These are phyloP conservation scores for Wickerhamiella vanderwaltii DNA, from an alignment of 805 yeast species.

Conservation along the genomic window DNA sequence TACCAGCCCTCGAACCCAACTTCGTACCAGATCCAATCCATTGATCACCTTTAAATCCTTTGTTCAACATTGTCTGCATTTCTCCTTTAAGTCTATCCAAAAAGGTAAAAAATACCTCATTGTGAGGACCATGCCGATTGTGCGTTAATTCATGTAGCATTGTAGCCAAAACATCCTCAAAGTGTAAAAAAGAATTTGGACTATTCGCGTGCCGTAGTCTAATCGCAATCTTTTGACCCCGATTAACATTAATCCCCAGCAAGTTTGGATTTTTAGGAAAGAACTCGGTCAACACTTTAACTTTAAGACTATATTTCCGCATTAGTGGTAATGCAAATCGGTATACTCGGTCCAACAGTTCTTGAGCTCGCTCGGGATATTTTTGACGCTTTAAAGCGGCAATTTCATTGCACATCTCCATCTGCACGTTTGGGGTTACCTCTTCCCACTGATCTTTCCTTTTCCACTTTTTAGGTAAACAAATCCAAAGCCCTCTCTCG, in stretches of 20 bases:
- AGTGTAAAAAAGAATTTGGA: constrained; percentile 42
- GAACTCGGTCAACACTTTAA: constrained; percentile 64
- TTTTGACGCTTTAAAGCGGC: constrained; percentile 40
- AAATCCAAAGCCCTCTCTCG: too few relatives aligned
- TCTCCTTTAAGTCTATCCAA: constrained; percentile 49
- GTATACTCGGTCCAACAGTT: constrained; percentile 56
- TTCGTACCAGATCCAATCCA: constrained; percentile 37
- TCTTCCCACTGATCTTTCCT: too few relatives aligned
- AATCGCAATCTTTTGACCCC: constrained; percentile 59
- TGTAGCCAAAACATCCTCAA: constrained; percentile 59
- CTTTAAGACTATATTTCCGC: constrained; percentile 51
- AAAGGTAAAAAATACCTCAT: constrained; percentile 51
- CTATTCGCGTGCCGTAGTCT: constrained; percentile 53
- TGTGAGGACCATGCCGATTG: constrained; percentile 70
- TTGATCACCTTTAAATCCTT: constrained; percentile 35
- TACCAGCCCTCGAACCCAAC: not conserved
- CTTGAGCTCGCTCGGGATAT: constrained; percentile 38
- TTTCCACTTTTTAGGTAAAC: too few relatives aligned
- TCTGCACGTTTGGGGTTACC: too few relatives aligned
- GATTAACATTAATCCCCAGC: constrained; percentile 72
- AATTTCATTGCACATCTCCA: constrained; percentile 16
- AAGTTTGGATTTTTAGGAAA: constrained; percentile 54
- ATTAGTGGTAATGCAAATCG: constrained; percentile 63
- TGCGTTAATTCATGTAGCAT: constrained; percentile 84
- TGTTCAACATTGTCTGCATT: constrained; percentile 31